Evolutionary conservation across 192 early-diverging fungal genomes (phyloP).

Genomic region (Gamsiella multidivaricata): DNA sequence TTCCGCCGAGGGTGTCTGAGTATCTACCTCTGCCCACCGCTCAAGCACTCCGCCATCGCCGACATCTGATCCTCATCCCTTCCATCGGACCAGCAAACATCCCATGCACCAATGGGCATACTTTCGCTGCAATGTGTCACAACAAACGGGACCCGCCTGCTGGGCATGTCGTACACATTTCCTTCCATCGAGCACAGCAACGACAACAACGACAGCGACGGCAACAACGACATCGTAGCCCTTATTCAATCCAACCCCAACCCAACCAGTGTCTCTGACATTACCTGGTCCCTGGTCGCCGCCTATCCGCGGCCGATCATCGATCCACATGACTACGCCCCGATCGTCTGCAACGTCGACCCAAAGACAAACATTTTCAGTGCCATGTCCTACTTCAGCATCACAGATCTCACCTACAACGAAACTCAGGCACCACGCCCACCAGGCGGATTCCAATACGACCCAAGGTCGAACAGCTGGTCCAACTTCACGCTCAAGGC

Average conservation of each 20-base stretch:
- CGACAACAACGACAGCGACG: not conserved
- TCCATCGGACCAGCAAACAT: not conserved
- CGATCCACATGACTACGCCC: constrained; percentile 16
- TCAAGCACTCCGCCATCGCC: too few relatives aligned
- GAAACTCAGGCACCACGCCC: not conserved
- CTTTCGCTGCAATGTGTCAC: constrained; percentile 5
- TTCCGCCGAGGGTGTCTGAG: too few relatives aligned
- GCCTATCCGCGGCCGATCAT: not conserved
- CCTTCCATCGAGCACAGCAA: too few relatives aligned
- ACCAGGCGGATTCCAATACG: constrained; percentile 30
- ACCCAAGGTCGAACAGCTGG: constrained; percentile 9
- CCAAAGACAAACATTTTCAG: constrained; percentile 11
- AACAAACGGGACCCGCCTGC: constrained; percentile 8
- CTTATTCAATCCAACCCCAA: constrained; percentile 25
- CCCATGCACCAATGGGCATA: not conserved
- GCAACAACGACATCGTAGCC: not conserved
- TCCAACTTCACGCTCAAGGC: constrained; percentile 11
- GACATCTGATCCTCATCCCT: too few relatives aligned
- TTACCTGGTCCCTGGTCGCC: constrained; percentile 18
- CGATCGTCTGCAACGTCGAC: constrained; percentile 22
- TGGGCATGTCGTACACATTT: constrained; percentile 27
- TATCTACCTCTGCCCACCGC: too few relatives aligned
- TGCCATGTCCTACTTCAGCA: constrained; percentile 28
- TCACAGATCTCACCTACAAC: constrained; percentile 2
- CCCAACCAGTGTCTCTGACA: constrained; percentile 1